Evolutionary conservation across 1,284 basidiomycete species (phyloP).

Genomic region (Salmacisia buchloeana): DNA sequence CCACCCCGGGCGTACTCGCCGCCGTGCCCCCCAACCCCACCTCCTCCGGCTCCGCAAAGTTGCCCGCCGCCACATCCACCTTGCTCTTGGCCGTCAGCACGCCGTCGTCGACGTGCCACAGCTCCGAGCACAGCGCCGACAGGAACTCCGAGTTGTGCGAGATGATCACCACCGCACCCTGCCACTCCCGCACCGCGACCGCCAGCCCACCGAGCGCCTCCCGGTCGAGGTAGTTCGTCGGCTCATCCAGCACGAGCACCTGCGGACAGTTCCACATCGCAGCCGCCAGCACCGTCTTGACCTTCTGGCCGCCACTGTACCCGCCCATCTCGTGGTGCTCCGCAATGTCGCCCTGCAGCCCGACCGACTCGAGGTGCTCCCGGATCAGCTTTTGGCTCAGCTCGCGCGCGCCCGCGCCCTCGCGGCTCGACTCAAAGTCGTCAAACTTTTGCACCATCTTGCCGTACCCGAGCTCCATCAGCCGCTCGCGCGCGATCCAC

Average conservation of each 20-base stretch:
- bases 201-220: constrained; percentile 80
- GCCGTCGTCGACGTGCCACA: constrained; percentile 65
- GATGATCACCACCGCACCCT: constrained; percentile 92
- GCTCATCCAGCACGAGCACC: constrained; percentile 56
- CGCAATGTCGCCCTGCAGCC: constrained; percentile 65
- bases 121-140: constrained; percentile 54
- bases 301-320: constrained; percentile 69
- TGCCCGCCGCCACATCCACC: constrained; percentile 72
- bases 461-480: constrained; percentile 79
- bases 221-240: constrained; percentile 76
- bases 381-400: constrained; percentile 49
- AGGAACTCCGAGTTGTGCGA: constrained; percentile 69
- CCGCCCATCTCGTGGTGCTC: constrained; percentile 47
- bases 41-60: too few relatives aligned
- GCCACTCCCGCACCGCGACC: constrained; percentile 93
- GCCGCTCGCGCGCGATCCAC: constrained; percentile 85
- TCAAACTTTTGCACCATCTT: constrained; percentile 94
- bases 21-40: constrained; percentile 48
- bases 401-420: constrained; percentile 63
- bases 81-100: constrained; percentile 83
- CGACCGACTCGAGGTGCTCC: constrained; percentile 61
- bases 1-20: constrained; percentile 62
- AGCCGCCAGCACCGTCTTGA: constrained; percentile 65
- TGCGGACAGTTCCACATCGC: constrained; percentile 51
- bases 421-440: constrained; percentile 84